phyloP scores from a whole-genome alignment of 176 grass and related monocot genomes.

The Oryza longistaminata region DNA sequence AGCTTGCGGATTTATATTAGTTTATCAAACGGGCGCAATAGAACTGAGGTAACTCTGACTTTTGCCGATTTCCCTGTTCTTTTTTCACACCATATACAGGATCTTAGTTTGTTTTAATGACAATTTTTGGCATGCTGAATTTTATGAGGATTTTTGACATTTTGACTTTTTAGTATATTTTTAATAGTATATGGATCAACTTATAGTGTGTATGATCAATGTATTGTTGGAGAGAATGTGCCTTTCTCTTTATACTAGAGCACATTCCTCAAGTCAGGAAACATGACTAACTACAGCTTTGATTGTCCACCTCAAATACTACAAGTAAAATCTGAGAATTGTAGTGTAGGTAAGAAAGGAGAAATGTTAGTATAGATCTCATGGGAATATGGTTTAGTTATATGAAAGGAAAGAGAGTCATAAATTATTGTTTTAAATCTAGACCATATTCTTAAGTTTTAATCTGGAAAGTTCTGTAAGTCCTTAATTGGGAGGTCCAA shows the following conservation, averaged over 20 bases:
- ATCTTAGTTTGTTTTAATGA: neutral
- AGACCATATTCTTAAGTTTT: conserved; percentile 14
- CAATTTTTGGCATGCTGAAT: neutral
- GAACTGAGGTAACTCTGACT: conserved; percentile 64
- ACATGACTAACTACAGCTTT: neutral
- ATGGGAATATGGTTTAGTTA: neutral
- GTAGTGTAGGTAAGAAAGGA: neutral
- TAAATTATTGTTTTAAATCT: neutral
- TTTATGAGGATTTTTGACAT: neutral
- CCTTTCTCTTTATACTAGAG: neutral
- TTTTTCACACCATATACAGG: conserved; percentile 8
- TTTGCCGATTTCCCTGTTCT: conserved; percentile 19
- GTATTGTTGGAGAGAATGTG: conserved; percentile 7
- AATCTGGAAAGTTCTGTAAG: conserved; percentile 1
- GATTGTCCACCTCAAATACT: neutral
- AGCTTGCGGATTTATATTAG: conserved; percentile 67
- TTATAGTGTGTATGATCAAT: conserved; percentile 3
- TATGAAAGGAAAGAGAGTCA: conserved; percentile 6
- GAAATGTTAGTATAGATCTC: neutral
- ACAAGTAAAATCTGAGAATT: conserved; percentile 24
- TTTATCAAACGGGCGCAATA: conserved; percentile 77
- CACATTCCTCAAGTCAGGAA: conserved; percentile 4
- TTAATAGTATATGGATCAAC: neutral
- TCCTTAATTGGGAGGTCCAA: neutral
- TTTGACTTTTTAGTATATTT: neutral